A percentile compares a stretch with the other conserved stretches of the same genome.
phyloP scores from a whole-genome alignment of 1,139 yeast species.

The Taiozyma onychis region DNA sequence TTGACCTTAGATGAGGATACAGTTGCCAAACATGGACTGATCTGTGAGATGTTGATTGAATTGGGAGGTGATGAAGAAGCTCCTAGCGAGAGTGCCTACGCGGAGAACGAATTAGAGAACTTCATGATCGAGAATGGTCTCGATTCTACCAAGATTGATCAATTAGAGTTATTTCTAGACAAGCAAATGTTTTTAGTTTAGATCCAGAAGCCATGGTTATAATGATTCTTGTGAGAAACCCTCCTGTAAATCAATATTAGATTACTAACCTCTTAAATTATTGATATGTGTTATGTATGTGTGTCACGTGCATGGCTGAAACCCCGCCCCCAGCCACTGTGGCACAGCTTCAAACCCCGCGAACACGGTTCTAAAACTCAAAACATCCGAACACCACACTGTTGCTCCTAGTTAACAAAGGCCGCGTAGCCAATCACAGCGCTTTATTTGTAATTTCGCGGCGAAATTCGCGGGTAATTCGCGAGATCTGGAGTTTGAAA shows the following conservation, averaged over 20 bases:
- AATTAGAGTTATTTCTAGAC: background rate
- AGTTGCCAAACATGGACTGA: background rate
- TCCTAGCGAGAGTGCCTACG: background rate
- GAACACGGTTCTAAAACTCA: too few species aligned
- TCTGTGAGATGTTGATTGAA: background rate
- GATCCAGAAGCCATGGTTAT: too few species aligned
- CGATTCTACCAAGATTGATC: conserved; percentile 4
- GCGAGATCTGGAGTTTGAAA: background rate
- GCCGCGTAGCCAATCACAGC: background rate
- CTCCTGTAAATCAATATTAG: too few species aligned
- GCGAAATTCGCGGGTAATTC: background rate
- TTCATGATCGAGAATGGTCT: conserved; percentile 4
- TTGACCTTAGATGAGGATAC: background rate
- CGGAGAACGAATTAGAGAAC: conserved; percentile 2
- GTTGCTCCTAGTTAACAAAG: background rate
- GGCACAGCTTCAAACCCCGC: background rate
- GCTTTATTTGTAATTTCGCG: background rate
- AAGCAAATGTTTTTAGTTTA: background rate
- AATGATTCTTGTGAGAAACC: too few species aligned
- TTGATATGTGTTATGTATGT: too few species aligned
- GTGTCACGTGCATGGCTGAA: too few species aligned
- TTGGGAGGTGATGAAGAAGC: conserved; percentile 1
- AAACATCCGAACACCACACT: background rate
- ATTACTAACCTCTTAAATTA: too few species aligned
- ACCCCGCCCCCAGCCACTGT: background rate